phyloP scores from a whole-genome alignment of 257 asterid species.

The Jacaranda copaia region DNA sequence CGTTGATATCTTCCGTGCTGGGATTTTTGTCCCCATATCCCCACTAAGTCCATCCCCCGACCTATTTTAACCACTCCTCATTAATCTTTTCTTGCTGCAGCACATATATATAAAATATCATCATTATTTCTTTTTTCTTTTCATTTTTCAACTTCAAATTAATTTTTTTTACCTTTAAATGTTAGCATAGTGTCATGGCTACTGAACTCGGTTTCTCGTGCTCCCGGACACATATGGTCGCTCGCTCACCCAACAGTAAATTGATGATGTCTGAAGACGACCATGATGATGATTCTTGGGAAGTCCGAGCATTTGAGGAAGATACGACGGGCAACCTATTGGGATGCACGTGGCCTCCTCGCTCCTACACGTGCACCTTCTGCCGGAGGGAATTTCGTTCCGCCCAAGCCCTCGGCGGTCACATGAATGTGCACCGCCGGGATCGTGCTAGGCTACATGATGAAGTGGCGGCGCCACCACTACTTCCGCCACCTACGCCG shows the following conservation, averaged over 20 bases:
- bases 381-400: slow-evolving; percentile 76
- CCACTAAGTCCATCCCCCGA: slow-evolving; percentile 57
- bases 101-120: neutral
- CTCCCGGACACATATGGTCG: neutral
- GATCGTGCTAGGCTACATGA: slow-evolving; percentile 63
- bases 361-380: slow-evolving; percentile 66
- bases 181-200: slow-evolving; percentile 41
- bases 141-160: slow-evolving; percentile 20
- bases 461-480: slow-evolving; percentile 32
- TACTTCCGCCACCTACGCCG: slow-evolving; percentile 2
- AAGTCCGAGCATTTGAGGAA: slow-evolving; percentile 64
- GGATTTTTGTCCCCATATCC: slow-evolving; percentile 55
- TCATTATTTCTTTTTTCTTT: neutral
- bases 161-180: slow-evolving; percentile 39
- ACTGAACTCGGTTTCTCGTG: slow-evolving; percentile 44
- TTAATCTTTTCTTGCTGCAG: neutral
- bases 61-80: slow-evolving; percentile 41
- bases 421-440: slow-evolving; percentile 84
- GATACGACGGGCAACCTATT: slow-evolving; percentile 55
- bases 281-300: slow-evolving; percentile 62
- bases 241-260: neutral
- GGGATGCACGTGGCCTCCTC: slow-evolving; percentile 82
- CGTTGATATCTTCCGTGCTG: slow-evolving; percentile 46
- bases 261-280: slow-evolving; percentile 47
- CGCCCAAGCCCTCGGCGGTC: slow-evolving; percentile 88